These are phyloP conservation scores for Pogostemon cablin DNA, from an alignment of 257 asterid species.

Conservation along the genomic window DNA sequence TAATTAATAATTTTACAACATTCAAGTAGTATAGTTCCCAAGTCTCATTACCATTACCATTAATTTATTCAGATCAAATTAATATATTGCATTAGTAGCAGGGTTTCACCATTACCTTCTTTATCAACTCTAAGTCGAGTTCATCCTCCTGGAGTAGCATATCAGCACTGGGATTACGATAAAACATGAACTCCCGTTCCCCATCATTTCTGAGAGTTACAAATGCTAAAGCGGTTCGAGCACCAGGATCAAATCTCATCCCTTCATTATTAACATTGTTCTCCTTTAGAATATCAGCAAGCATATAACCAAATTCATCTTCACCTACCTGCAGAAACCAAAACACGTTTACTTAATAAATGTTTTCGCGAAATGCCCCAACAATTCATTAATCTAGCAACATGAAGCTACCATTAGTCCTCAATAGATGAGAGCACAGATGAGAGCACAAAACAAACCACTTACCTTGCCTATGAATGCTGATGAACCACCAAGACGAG, in stretches of 20 bases:
- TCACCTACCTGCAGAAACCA: conserved; percentile 78
- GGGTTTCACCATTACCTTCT: conserved; percentile 59
- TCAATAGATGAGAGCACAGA: neutral
- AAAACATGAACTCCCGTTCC: conserved; percentile 98
- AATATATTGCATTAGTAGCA: neutral
- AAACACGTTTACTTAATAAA: neutral
- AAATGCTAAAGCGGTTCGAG: conserved; percentile 97
- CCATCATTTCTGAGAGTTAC: conserved; percentile 94
- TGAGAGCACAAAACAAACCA: neutral
- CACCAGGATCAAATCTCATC: conserved; percentile 96
- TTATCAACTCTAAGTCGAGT: conserved; percentile 78
- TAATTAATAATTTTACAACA: neutral
- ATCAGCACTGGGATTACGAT: conserved; percentile 98
- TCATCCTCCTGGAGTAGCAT: conserved; percentile 82
- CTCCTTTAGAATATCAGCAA: conserved; percentile 87
- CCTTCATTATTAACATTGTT: conserved; percentile 87
- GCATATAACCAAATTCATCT: conserved; percentile 98
- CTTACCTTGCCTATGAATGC: conserved; percentile 97
- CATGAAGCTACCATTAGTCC: neutral
- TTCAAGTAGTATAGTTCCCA: neutral
- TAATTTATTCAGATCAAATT: neutral
- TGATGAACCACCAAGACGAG: conserved; percentile 95
- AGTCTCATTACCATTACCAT: neutral
- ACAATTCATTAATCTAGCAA: neutral
- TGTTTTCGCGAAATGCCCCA: neutral